Evolutionary conservation across 2,329 filamentous ascomycete species (phyloP).

Genomic region (Epichloe coenophiala): DNA sequence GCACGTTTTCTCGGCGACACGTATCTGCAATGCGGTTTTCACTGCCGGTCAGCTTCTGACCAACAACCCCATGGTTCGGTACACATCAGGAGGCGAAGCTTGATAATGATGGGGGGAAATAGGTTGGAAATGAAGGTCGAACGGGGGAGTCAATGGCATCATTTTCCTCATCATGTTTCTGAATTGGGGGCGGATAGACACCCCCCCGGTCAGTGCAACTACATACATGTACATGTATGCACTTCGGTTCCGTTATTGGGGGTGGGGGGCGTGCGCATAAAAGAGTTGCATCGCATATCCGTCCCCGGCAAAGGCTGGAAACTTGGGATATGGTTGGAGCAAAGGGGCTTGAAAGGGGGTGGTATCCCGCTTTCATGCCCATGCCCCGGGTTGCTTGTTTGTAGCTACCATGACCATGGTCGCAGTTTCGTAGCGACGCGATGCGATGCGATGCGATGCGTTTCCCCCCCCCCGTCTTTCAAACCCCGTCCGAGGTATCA

Average conservation of each 20-base stretch:
- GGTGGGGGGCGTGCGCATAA: background rate
- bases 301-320: no score
- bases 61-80: background rate
- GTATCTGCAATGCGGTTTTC: conserved; percentile 38
- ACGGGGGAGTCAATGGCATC: background rate
- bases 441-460: no score
- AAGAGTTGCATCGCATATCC: background rate
- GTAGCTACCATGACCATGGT: background rate
- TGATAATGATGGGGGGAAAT: background rate
- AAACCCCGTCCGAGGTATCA: background rate
- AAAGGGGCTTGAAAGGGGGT: background rate
- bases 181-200: background rate
- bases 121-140: background rate
- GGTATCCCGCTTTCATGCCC: background rate
- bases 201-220: background rate
- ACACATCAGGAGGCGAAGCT: background rate
- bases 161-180: background rate
- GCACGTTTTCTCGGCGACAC: conserved; percentile 78
- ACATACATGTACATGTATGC: background rate
- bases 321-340: background rate
- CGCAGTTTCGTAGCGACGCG: background rate
- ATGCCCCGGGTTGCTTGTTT: background rate
- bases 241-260: background rate
- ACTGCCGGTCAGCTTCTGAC: background rate
- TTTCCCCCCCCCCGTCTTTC: no score